These are phyloP conservation scores for Russula brevipes DNA, from an alignment of 768 basidiomycete genomes.

Conservation along the genomic window DNA sequence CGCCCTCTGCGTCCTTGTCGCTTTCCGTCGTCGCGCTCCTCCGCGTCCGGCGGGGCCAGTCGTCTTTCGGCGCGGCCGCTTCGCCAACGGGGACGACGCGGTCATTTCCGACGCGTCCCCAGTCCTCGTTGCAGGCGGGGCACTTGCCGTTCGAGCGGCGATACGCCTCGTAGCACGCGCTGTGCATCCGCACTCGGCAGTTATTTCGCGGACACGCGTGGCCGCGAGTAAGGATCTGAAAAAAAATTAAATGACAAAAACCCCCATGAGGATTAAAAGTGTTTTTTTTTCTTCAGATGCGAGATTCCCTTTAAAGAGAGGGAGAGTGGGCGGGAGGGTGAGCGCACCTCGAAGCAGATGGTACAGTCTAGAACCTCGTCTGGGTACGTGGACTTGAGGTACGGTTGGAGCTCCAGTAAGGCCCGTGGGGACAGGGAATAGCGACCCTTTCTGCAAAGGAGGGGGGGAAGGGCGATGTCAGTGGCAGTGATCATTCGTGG, in stretches of 20 bases:
- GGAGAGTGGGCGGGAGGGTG: not conserved
- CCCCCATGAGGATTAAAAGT: no score
- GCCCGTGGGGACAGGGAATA: constrained; percentile 75
- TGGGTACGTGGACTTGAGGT: constrained; percentile 67
- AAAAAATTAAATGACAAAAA: no score
- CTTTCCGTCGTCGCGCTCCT: constrained; percentile 38
- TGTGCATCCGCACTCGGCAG: constrained; percentile 62
- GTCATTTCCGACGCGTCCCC: constrained; percentile 49
- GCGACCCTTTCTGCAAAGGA: constrained; percentile 43
- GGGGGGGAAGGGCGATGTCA: not conserved
- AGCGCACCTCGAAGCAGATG: constrained; percentile 62
- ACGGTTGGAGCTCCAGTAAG: constrained; percentile 64
- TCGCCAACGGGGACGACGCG: constrained; percentile 61
- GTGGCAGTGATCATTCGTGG: not conserved
- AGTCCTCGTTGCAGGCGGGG: constrained; percentile 52
- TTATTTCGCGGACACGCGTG: constrained; percentile 53
- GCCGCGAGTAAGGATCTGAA: constrained; percentile 64
- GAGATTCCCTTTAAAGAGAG: no score
- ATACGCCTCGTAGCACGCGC: constrained; percentile 55
- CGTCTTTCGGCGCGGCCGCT: constrained; percentile 29
- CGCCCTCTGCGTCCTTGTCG: constrained; percentile 51
- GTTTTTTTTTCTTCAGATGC: no score
- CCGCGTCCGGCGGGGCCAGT: constrained; percentile 21
- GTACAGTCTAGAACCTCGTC: constrained; percentile 70
- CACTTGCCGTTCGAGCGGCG: constrained; percentile 44